Evolutionary conservation across 2,329 filamentous ascomycete species (phyloP).

Genomic region (Chrysoporthe austroafricana): DNA sequence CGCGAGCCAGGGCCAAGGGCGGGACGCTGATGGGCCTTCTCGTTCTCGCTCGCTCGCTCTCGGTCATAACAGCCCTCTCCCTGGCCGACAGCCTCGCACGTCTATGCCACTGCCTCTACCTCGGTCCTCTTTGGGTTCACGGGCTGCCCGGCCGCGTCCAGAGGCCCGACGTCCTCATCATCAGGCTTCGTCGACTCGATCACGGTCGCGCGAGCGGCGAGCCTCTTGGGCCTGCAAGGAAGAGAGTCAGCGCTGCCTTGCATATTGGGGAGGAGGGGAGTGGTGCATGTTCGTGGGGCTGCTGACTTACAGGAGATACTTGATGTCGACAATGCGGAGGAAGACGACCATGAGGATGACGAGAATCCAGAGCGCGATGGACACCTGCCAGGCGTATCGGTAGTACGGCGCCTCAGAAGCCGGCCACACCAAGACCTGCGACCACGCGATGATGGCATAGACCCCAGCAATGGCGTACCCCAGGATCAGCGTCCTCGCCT

Average conservation of each 20-base stretch:
- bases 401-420: conserved; percentile 54
- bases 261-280: no score
- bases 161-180: conserved; percentile 9
- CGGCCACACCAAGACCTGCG: conserved; percentile 56
- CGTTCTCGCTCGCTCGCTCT: no score
- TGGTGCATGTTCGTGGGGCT: no score
- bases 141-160: not conserved
- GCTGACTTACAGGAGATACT: conserved; percentile 38
- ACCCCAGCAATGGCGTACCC: conserved; percentile 53
- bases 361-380: conserved; percentile 47
- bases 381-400: conserved; percentile 53
- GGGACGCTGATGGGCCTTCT: no score
- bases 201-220: not conserved
- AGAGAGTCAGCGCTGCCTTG: not conserved
- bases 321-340: conserved; percentile 49
- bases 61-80: no score
- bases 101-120: conserved; percentile 5
- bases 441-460: conserved; percentile 56
- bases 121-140: conserved; percentile 13
- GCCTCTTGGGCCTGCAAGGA: conserved; percentile 23
- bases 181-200: conserved; percentile 21
- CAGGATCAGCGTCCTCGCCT: conserved; percentile 52
- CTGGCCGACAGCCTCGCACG: not conserved
- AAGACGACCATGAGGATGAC: conserved; percentile 50
- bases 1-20: no score